These are phyloP conservation scores for Nakaseomyces uthaithaninus DNA, from an alignment of 1,139 yeast genomes.

Conservation along the genomic window DNA sequence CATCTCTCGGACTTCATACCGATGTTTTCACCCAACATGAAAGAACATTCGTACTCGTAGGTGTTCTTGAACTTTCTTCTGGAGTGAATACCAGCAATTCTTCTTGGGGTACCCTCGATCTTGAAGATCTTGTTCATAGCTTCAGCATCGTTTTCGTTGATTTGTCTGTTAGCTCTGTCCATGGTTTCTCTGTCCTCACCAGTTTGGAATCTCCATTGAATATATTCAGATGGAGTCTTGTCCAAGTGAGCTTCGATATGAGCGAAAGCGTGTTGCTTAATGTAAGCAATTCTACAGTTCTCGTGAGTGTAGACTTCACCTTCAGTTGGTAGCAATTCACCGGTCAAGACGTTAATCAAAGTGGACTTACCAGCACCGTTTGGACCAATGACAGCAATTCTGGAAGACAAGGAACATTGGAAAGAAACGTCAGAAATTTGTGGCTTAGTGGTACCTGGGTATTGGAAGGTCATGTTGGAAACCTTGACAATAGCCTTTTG, in stretches of 20 bases:
- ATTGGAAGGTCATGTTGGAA: slow-evolving; percentile 93
- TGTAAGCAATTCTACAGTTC: slow-evolving; percentile 99
- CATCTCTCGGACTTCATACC: slow-evolving; percentile 99
- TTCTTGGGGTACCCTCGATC: slow-evolving; percentile 97
- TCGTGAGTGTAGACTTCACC: slow-evolving; percentile 99
- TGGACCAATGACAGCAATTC: slow-evolving; percentile 99
- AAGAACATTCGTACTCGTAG: slow-evolving; percentile 98
- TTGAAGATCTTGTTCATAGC: slow-evolving; percentile 99
- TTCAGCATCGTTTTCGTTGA: slow-evolving; percentile 92
- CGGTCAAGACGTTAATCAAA: slow-evolving; percentile 94
- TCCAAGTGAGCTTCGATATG: slow-evolving; percentile 98
- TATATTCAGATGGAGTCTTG: slow-evolving; percentile 99
- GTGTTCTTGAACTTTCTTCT: slow-evolving; percentile 99
- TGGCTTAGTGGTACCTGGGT: slow-evolving; percentile 97
- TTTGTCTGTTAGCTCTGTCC: slow-evolving; percentile 99
- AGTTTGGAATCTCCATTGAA: slow-evolving; percentile 99
- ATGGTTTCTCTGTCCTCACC: slow-evolving; percentile 99
- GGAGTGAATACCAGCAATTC: slow-evolving; percentile 88
- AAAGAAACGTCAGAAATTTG: slow-evolving; percentile 83
- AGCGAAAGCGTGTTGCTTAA: slow-evolving; percentile 99
- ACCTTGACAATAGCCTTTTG: slow-evolving; percentile 99
- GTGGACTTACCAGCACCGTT: slow-evolving; percentile 99
- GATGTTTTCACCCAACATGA: slow-evolving; percentile 93
- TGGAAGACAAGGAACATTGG: slow-evolving; percentile 98
- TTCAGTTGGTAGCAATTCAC: slow-evolving; percentile 94